These are phyloP conservation scores for Cryptococcus sp. DNA, from an alignment of 1,284 basidiomycete species.

Conservation along the genomic window DNA sequence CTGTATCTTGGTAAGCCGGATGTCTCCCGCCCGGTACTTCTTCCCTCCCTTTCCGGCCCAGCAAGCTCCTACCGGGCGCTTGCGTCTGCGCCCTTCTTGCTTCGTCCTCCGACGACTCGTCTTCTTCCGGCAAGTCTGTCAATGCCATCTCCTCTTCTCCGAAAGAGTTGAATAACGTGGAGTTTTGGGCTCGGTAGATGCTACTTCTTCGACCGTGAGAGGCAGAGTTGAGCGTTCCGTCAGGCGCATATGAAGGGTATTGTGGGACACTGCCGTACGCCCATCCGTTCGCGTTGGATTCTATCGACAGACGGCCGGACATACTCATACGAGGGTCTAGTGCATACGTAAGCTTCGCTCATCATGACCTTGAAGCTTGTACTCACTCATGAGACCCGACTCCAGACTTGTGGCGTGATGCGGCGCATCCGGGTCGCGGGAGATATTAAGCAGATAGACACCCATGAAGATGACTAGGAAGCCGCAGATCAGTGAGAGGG, in stretches of 20 bases:
- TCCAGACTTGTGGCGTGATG: slow-evolving; percentile 62
- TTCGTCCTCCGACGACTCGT: slow-evolving; percentile 43
- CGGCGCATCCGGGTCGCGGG: slow-evolving; percentile 64
- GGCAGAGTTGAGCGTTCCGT: slow-evolving; percentile 49
- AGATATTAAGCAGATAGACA: slow-evolving; percentile 85
- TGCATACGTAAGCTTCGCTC: background rate
- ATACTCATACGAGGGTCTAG: slow-evolving; percentile 55
- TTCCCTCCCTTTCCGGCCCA: slow-evolving; percentile 26
- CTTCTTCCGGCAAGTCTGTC: slow-evolving; percentile 50
- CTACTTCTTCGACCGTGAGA: slow-evolving; percentile 59
- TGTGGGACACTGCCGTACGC: slow-evolving; percentile 40
- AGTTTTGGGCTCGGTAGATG: slow-evolving; percentile 63
- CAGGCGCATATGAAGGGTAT: slow-evolving; percentile 44
- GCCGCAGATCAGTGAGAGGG: slow-evolving; percentile 79
- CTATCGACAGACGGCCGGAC: slow-evolving; percentile 50
- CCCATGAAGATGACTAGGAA: slow-evolving; percentile 90
- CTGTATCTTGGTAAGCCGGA: slow-evolving; percentile 36
- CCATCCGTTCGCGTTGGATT: slow-evolving; percentile 48
- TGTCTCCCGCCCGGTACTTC: slow-evolving; percentile 38
- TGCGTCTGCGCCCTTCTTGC: slow-evolving; percentile 4
- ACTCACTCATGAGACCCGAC: slow-evolving; percentile 72
- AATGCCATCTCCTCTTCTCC: slow-evolving; percentile 52
- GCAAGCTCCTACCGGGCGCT: slow-evolving; percentile 25
- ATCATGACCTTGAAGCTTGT: slow-evolving; percentile 3
- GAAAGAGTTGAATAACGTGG: slow-evolving; percentile 51